Base-by-base conservation (phyloP, 805 yeast species). In the Yarrowia sp. region DNA sequence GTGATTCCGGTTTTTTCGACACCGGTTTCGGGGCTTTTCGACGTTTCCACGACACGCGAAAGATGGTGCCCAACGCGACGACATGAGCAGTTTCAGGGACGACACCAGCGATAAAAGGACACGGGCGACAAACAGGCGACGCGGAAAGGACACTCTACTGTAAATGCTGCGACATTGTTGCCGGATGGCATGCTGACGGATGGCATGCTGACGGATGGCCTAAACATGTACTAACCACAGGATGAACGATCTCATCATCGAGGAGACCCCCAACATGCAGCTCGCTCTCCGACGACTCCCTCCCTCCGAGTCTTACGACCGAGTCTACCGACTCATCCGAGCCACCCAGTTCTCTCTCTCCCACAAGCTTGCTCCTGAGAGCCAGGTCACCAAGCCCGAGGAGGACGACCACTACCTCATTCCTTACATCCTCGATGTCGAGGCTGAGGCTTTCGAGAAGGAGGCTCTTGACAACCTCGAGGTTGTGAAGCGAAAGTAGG, bases 361-460 rank as follows among this genome's bases (percentile, higher is more conserved):
- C 63, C 96, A 90, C 75, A 91, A 88, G 71, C 77, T 94, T 65
- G 82, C 94, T 70, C 96, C 98, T 70, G 80, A 83, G 65, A 81
- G 82, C 71, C 86, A 93, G 77, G 87, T 86, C 70, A 79, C 89
- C 65, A 83, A 85, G 74, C 83, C 90, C 29, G 89, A 85, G 72
- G 93, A 93, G 65, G 76, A 74, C 69, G 72, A 70, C 41, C 61
- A 71, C 69, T 92, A 91, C 79, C 81, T 94, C 73, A 77, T 88
- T 64, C 97, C 97, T 69, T 88, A 88, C 80, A 79, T 94, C 65
- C 82, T 92, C 72, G 97, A 94, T 81, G 96, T 93, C 65, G 98
- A 94, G 80, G 90, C 89, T 70, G 97, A 90, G 77, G 87, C 85
- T 55, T 80, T 82, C 66, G 99, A 94, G 81, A 90, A 87, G 78